These are phyloP conservation scores for Aureobasidium musti DNA, from an alignment of 2,329 filamentous ascomycete species.

Conservation along the genomic window DNA sequence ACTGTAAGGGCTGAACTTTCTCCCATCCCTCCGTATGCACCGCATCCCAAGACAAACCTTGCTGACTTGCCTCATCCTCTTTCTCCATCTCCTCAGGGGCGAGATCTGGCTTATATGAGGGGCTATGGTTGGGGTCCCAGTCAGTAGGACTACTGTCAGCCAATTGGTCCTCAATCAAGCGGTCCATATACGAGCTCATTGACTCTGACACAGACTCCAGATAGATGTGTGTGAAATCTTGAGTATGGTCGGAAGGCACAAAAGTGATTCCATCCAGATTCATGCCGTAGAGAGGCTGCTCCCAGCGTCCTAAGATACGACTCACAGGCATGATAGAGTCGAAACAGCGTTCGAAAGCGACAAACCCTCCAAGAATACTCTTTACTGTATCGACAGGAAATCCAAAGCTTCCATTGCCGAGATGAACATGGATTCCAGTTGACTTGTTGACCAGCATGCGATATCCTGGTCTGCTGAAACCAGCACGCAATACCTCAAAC, in stretches of 20 bases:
- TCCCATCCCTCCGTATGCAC: background rate
- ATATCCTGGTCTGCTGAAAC: background rate
- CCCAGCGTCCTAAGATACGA: background rate
- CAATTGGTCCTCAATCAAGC: background rate
- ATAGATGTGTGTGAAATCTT: background rate
- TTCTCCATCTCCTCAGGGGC: background rate
- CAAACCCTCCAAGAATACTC: background rate
- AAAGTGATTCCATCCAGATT: background rate
- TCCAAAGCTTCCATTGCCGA: background rate
- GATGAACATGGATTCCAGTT: background rate
- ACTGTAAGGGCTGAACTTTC: background rate
- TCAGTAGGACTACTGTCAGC: background rate
- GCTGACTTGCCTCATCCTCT: background rate
- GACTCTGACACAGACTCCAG: background rate
- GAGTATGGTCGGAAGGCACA: background rate
- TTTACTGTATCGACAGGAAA: background rate
- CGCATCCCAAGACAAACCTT: background rate
- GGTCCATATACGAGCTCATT: background rate
- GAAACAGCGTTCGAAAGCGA: background rate
- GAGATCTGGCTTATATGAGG: background rate
- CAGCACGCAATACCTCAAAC: background rate
- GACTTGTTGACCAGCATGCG: background rate
- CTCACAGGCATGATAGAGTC: background rate
- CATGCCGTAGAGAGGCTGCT: background rate
- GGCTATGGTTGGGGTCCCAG: background rate